These are phyloP conservation scores for Kwoniella newhampshirensis DNA, from an alignment of 768 basidiomycete species.

Conservation along the genomic window DNA sequence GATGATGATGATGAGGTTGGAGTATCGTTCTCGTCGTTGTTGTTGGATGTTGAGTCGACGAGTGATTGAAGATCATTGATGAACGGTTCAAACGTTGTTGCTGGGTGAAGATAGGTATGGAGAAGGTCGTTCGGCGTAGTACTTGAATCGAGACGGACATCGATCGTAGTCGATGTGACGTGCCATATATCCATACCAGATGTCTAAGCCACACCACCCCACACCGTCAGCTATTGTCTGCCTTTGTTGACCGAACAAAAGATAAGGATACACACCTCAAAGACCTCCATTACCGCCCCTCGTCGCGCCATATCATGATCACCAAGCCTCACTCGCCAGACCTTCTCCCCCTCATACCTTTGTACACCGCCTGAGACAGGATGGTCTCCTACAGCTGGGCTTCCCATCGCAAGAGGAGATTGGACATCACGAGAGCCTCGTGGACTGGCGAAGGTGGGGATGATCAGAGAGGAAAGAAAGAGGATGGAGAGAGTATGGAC, in stretches of 20 bases:
- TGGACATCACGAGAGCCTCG: too few species aligned
- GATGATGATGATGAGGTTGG: too few species aligned
- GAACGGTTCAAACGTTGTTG: constrained; percentile 16
- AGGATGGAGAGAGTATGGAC: background rate
- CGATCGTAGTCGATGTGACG: constrained; percentile 31
- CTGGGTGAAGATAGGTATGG: constrained; percentile 8
- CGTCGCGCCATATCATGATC: background rate
- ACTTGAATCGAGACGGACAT: constrained; percentile 35
- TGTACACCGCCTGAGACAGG: background rate
- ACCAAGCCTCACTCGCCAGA: constrained; percentile 30
- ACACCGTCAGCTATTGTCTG: background rate
- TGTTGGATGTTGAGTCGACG: constrained; percentile 15
- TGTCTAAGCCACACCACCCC: constrained; percentile 27
- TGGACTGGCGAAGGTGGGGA: background rate
- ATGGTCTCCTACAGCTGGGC: too few species aligned
- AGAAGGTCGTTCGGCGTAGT: constrained; percentile 3
- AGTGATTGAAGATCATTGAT: constrained; percentile 37
- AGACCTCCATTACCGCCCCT: constrained; percentile 9
- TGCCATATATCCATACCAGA: constrained; percentile 51
- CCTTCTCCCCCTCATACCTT: constrained; percentile 29
- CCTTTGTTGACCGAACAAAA: background rate
- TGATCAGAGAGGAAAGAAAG: background rate
- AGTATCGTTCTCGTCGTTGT: background rate
- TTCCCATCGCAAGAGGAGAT: too few species aligned
- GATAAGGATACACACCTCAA: constrained; percentile 37